phyloP scores from a whole-genome alignment of 345 rosid species.

The Hibiscus tridactylites region DNA sequence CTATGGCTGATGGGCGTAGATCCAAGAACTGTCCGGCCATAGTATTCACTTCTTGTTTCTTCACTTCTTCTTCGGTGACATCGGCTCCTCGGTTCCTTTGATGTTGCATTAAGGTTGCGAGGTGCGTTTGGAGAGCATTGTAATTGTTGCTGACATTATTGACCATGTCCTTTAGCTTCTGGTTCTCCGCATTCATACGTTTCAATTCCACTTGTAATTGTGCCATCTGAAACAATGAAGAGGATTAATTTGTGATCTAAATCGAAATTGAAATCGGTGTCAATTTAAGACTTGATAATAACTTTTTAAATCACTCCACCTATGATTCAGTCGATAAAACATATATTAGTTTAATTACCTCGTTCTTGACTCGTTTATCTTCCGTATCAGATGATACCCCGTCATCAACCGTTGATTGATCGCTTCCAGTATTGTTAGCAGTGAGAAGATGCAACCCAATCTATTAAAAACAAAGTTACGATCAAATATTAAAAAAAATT shows the following conservation, averaged over 20 bases:
- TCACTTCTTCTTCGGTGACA: slow-evolving; percentile 25
- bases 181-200: slow-evolving; percentile 64
- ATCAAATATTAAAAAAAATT: too few relatives aligned
- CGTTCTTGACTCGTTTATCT: slow-evolving; percentile 16
- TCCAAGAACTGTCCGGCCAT: slow-evolving; percentile 68
- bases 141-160: slow-evolving; percentile 58
- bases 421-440: slow-evolving; percentile 50
- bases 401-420: slow-evolving; percentile 73
- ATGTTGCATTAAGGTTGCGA: slow-evolving; percentile 50
- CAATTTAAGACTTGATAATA: too few relatives aligned
- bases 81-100: slow-evolving; percentile 30
- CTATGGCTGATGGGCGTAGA: slow-evolving; percentile 30
- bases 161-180: slow-evolving; percentile 64
- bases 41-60: slow-evolving; percentile 19
- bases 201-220: slow-evolving; percentile 63
- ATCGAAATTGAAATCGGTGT: too few relatives aligned
- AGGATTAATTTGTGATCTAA: too few relatives aligned
- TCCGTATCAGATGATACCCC: slow-evolving; percentile 55
- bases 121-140: slow-evolving; percentile 59
- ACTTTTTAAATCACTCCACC: too few relatives aligned
- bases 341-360: slow-evolving; percentile 7
- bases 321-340: too few relatives aligned
- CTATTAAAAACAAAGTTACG: slow-evolving; percentile 15
- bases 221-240: slow-evolving; percentile 28
- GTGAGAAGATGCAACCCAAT: slow-evolving; percentile 74